Evolutionary conservation across 1,284 basidiomycete species (phyloP), one percentile per base, ranked within the genome.

Genomic region (Apiotrichum montevideense): DNA sequence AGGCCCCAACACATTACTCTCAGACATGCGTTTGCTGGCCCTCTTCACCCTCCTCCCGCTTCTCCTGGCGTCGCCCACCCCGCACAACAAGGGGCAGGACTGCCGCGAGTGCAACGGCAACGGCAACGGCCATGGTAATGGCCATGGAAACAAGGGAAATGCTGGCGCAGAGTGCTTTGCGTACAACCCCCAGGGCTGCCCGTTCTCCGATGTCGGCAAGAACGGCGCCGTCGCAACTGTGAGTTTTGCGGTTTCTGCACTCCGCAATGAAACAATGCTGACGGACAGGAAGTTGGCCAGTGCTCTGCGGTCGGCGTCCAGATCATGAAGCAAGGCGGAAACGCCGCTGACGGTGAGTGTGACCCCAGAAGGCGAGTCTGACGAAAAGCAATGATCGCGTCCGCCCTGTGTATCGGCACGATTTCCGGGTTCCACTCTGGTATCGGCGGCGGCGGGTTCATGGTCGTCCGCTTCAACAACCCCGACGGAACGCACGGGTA

Each of bases 231-330:
- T 62, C 13, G 66, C 59, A 11, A 62, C 65, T 3, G 66, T 66
- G 42, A 46, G 63, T 58, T 6, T 5, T 11, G 1, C 32, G 8
- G 13, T 21, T 1, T 35, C 10, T 21, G 5, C 4, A 1, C 4
- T 21, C n/a, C n/a, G 33, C 44, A 13, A 51, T 47, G 13, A 11
- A 21, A 7, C 37, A 39, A 39, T 39, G 8, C 21, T 21, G 21
- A 21, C 21, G 4, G 21, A 29, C 29, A 67, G 67, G 70, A 72
- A 66, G 70, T 77, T 14, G 76, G 75, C 34, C 63, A 73, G 9
- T 78, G 77, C 66, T 76, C 76, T 14, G 69, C 76, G 44, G 67
- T 77, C 41, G 78, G 76, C 33, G 69, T 73, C 5, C 65, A 73
- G 40, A 67, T 77, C 34, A 64, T 79, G 35, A 58, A 64, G 39